phyloP scores from a whole-genome alignment of 805 yeast genomes.

The Candida patagonica region DNA sequence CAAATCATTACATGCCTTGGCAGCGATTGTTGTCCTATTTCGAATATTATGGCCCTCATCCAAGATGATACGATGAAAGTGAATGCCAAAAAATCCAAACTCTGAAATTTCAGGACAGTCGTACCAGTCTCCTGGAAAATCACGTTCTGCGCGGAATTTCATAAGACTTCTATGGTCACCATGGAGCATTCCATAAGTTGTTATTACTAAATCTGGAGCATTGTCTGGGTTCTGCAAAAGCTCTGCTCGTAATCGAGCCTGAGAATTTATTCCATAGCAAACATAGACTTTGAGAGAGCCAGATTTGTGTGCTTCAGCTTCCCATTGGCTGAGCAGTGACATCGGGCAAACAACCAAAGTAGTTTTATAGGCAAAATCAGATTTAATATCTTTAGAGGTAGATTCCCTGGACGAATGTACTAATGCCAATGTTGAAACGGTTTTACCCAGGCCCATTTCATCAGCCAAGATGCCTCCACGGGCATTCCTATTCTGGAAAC shows the following conservation, averaged over 20 bases:
- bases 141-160: constrained; percentile 4
- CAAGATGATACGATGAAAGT: constrained; percentile 65
- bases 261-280: constrained; percentile 64
- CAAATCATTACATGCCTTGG: constrained; percentile 67
- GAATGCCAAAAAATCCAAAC: constrained; percentile 57
- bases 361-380: constrained; percentile 44
- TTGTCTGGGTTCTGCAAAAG: constrained; percentile 31
- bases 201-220: constrained; percentile 63
- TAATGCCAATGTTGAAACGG: constrained; percentile 72
- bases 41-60: constrained; percentile 91
- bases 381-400: neutral
- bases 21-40: constrained; percentile 67
- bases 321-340: constrained; percentile 90
- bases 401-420: constrained; percentile 38
- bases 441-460: constrained; percentile 95
- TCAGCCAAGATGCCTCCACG: constrained; percentile 89
- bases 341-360: constrained; percentile 82
- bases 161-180: constrained; percentile 55
- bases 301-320: constrained; percentile 54
- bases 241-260: constrained; percentile 35
- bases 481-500: constrained; percentile 43
- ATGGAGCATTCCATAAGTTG: constrained; percentile 82
- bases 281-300: constrained; percentile 31
- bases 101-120: constrained; percentile 13
- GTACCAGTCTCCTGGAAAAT: constrained; percentile 6